Conservation (phyloP, 768 basidiomycete species). For the Boletus sp. region DNA sequence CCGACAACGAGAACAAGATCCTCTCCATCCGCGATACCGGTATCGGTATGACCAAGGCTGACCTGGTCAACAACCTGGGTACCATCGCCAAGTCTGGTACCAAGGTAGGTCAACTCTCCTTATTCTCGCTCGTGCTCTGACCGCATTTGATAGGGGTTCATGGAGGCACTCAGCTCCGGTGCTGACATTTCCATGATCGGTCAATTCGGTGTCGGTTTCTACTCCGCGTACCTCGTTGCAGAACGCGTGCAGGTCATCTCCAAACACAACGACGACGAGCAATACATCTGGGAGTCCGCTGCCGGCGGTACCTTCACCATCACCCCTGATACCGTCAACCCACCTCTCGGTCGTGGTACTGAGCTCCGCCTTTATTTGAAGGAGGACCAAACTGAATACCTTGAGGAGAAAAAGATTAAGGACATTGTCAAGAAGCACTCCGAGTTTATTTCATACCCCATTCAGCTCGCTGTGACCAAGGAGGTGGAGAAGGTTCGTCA, state of each 20-base stretch:
- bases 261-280: slow-evolving; percentile 99
- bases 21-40: slow-evolving; percentile 93
- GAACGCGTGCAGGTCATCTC: slow-evolving; percentile 98
- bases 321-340: slow-evolving; percentile 88
- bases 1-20: slow-evolving; percentile 94
- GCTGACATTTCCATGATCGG: slow-evolving; percentile 96
- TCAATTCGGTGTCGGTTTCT: slow-evolving; percentile 99
- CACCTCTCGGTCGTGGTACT: slow-evolving; percentile 89
- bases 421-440: slow-evolving; percentile 99
- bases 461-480: slow-evolving; percentile 97
- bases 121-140: slow-evolving; percentile 5
- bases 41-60: slow-evolving; percentile 99
- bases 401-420: slow-evolving; percentile 99
- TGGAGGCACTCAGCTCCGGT: slow-evolving; percentile 93
- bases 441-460: slow-evolving; percentile 99
- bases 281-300: slow-evolving; percentile 99
- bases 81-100: slow-evolving; percentile 95
- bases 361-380: slow-evolving; percentile 92
- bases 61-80: slow-evolving; percentile 98
- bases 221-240: slow-evolving; percentile 98
- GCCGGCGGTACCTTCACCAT: slow-evolving; percentile 99
- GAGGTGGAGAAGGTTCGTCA: slow-evolving; percentile 93
- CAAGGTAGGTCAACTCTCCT: slow-evolving; percentile 50
- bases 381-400: slow-evolving; percentile 98
- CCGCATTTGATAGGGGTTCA: slow-evolving; percentile 72